Conservation (phyloP, 2,329 filamentous ascomycete genomes). For the Aspergillus calidoustus region DNA sequence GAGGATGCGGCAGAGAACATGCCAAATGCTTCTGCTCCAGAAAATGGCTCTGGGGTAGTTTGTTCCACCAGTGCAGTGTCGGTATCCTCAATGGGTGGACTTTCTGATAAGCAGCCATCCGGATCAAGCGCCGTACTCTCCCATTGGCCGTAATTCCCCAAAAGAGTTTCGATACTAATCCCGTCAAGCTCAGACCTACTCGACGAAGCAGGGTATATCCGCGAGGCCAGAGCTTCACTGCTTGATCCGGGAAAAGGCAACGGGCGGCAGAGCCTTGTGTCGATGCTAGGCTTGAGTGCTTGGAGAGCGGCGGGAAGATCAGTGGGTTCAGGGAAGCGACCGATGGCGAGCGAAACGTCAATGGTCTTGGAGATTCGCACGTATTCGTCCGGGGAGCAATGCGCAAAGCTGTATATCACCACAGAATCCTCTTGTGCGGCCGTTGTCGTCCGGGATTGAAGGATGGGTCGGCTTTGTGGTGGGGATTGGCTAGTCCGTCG, state of each 20-base stretch:
- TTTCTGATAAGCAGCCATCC: no score
- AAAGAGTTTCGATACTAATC: no score
- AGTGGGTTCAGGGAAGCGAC: neutral
- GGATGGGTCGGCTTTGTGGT: neutral
- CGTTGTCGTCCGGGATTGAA: neutral
- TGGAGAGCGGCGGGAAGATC: neutral
- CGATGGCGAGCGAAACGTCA: neutral
- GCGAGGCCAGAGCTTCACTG: neutral
- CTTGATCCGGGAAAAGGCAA: neutral
- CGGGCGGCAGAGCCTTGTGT: neutral
- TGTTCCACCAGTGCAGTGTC: neutral
- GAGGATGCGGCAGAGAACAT: neutral
- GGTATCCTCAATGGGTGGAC: no score
- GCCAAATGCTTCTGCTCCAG: neutral
- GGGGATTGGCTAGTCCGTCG: neutral
- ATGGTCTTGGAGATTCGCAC: neutral
- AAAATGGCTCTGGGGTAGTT: neutral
- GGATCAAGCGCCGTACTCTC: no score
- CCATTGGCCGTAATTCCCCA: neutral
- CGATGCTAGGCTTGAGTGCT: neutral
- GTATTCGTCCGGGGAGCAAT: neutral
- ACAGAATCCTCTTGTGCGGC: neutral
- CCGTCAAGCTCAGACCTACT: no score
- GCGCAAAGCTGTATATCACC: neutral
- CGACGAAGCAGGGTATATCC: neutral